phyloP scores from a whole-genome alignment of 164 flowering plant species.

The Kingdonia uniflora region DNA sequence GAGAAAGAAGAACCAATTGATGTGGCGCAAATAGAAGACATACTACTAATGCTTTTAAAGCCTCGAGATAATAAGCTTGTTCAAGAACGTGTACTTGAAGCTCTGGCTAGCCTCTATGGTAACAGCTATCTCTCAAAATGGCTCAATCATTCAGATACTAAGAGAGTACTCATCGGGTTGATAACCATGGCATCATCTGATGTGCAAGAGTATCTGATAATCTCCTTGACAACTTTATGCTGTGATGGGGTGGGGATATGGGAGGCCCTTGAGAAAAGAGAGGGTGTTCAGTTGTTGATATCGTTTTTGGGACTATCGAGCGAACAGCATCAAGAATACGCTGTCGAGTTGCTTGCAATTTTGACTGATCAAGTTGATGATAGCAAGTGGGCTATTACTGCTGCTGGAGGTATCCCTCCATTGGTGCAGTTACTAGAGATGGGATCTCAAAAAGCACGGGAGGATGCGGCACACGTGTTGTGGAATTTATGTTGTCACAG shows the following conservation, averaged over 20 bases:
- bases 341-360: constrained; percentile 55
- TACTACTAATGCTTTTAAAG: constrained; percentile 49
- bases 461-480: constrained; percentile 63
- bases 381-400: constrained; percentile 98
- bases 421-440: constrained; percentile 68
- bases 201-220: constrained; percentile 60
- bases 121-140: constrained; percentile 42
- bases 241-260: constrained; percentile 44
- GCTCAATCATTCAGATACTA: constrained; percentile 60
- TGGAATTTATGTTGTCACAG: constrained; percentile 78
- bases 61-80: constrained; percentile 68
- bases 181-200: constrained; percentile 65
- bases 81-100: constrained; percentile 81
- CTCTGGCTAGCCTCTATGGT: constrained; percentile 77
- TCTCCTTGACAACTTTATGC: constrained; percentile 53
- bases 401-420: constrained; percentile 97
- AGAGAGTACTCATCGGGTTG: constrained; percentile 64
- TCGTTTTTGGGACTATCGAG: constrained; percentile 78
- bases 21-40: constrained; percentile 45
- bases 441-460: constrained; percentile 76
- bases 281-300: constrained; percentile 76
- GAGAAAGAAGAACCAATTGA: constrained; percentile 49
- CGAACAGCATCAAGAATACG: constrained; percentile 88
- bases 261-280: constrained; percentile 72
- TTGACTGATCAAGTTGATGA: constrained; percentile 78